These are phyloP conservation scores for Gnaphalium uliginosum DNA, from an alignment of 129 eudicot species.

Conservation along the genomic window DNA sequence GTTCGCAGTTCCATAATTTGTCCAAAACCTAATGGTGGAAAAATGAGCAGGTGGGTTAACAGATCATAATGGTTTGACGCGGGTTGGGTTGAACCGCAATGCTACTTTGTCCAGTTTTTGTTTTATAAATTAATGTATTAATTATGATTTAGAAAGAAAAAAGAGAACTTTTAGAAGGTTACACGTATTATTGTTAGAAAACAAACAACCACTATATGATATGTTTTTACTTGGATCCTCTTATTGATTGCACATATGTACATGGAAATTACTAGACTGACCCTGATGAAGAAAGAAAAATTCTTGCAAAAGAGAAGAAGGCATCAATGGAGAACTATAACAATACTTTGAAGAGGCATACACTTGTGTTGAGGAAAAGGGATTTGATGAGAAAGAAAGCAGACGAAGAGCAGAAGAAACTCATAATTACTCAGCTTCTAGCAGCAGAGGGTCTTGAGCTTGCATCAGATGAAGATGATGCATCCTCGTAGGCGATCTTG, in stretches of 20 bases:
- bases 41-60: no score
- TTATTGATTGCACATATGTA: conserved; percentile 10
- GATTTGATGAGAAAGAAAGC: conserved; percentile 87
- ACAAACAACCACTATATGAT: not conserved
- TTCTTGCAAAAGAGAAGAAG: conserved; percentile 82
- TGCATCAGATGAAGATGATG: conserved; percentile 67
- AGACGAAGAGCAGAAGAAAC: conserved; percentile 75
- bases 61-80: no score
- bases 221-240: not conserved
- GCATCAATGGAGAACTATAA: conserved; percentile 67
- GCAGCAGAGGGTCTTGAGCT: conserved; percentile 98
- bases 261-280: conserved; percentile 55
- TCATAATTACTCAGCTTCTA: conserved; percentile 58
- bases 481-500: not conserved
- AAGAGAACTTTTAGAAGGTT: not conserved
- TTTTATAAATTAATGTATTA: no score
- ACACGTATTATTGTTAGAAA: not conserved
- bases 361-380: conserved; percentile 83
- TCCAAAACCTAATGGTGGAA: no score
- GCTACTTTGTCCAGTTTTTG: no score
- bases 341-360: conserved; percentile 75
- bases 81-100: no score
- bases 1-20: no score
- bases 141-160: no score
- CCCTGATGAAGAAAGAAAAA: conserved; percentile 92